Evolutionary conservation across 257 asterid genomes (phyloP), one percentile per base, ranked within the genome.

Genomic region (Hygrophila difformis): DNA sequence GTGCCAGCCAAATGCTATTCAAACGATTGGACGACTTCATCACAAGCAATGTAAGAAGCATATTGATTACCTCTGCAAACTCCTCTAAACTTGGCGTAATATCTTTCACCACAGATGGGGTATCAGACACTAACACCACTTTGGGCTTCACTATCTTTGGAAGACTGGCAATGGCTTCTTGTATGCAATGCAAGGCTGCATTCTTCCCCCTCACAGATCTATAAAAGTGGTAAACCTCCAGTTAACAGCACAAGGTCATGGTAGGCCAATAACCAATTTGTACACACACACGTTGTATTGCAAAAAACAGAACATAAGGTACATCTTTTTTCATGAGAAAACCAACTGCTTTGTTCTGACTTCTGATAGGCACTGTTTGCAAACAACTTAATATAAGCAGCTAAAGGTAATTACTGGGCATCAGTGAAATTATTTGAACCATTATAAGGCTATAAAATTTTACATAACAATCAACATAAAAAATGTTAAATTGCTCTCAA

Each of bases 171-270:
- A 72, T 14, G 19, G 78, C 71, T 60, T 74, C 80, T 44, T 58
- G 63, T 19, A 76, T 51, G 74, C 99, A 91, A 61, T 61, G 72
- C 53, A 76, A 18, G 12, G 82, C 96, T 5, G 96, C 92, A 51
- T 64, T 83, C 51, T 55, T 79, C 40, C 94, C 96, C 63, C 89
- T 76, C 39, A 86, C 72, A 16, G 99, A 69, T 64, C 99, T 86
- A 66, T 53, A 68, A 61, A 53, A 47, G 26, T 49, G 24, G 0
- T 36, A 49, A 40, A 12, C 48, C 12, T 44, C 22, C 19, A 15
- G 12, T 50, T 6, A 56, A 28, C 28, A 23, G 46, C 16, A 49
- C 36, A 47, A 4, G 44, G 34, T 50, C 17, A 15, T 46, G 33
- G 28, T 20, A 8, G 20, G 29, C 14, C 23, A 24, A 60, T 10